Evolutionary conservation across 371 early-diverging fungal genomes (phyloP).

Genomic region (Coemansia sp.): DNA sequence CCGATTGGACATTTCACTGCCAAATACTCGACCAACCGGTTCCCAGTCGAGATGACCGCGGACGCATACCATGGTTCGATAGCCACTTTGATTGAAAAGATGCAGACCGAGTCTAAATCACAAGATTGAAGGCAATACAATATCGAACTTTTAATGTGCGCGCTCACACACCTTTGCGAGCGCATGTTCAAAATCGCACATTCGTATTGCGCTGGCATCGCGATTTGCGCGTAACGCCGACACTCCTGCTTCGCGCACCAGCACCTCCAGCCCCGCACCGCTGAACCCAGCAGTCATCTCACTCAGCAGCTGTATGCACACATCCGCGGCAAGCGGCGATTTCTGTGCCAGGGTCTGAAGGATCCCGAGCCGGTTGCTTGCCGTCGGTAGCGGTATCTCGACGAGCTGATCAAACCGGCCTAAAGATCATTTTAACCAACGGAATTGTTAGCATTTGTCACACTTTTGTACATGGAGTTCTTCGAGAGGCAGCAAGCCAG

Average conservation of each 20-base stretch:
- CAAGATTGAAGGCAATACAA: no score
- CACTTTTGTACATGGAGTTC: neutral
- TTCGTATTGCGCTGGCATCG: constrained; percentile 1
- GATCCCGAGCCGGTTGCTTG: constrained; percentile 26
- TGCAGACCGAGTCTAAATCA: constrained; percentile 3
- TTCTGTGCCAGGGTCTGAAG: constrained; percentile 21
- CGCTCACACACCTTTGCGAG: neutral
- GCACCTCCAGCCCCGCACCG: constrained; percentile 34
- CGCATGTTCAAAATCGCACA: constrained; percentile 23
- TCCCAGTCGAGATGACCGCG: constrained; percentile 41
- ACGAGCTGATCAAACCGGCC: constrained; percentile 46
- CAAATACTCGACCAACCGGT: constrained; percentile 41
- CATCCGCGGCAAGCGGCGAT: constrained; percentile 27
- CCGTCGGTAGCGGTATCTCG: constrained; percentile 24
- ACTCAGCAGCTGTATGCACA: constrained; percentile 19
- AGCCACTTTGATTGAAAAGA: constrained; percentile 26
- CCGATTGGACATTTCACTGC: constrained; percentile 33
- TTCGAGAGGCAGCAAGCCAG: neutral
- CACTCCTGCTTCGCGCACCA: constrained; percentile 41
- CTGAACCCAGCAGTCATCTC: constrained; percentile 25
- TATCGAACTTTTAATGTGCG: no score
- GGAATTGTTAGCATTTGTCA: no score
- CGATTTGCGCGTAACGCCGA: constrained; percentile 22
- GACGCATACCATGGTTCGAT: constrained; percentile 28
- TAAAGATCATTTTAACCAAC: neutral